phyloP scores from a whole-genome alignment of 2,329 filamentous ascomycete species.

The Fusarium foetens region DNA sequence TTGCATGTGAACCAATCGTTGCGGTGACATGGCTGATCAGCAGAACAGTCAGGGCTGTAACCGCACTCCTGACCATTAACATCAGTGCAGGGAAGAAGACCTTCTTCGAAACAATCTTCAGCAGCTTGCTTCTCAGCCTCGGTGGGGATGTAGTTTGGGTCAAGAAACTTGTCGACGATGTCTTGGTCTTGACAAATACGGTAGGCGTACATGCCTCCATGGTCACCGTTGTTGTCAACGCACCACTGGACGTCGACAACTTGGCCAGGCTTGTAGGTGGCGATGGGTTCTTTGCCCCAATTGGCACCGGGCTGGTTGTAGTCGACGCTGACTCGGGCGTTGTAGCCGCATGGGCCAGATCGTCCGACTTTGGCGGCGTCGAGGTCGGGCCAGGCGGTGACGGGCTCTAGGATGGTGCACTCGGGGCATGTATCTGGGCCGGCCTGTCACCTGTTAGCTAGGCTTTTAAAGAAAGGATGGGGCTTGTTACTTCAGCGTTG shows the following conservation, averaged over 20 bases:
- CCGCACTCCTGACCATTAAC: conserved; percentile 60
- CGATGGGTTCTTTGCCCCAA: conserved; percentile 58
- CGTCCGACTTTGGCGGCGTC: conserved; percentile 57
- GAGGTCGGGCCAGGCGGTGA: conserved; percentile 61
- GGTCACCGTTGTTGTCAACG: conserved; percentile 65
- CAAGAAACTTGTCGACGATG: conserved; percentile 61
- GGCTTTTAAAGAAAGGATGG: accelerated
- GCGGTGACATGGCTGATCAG: conserved; percentile 56
- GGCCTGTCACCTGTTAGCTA: conserved; percentile 46
- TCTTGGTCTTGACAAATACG: conserved; percentile 63
- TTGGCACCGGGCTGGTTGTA: conserved; percentile 59
- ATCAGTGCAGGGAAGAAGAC: conserved; percentile 60
- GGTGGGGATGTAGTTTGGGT: conserved; percentile 59
- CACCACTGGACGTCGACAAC: conserved; percentile 64
- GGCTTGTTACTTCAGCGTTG: conserved; percentile 3
- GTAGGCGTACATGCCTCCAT: conserved; percentile 67
- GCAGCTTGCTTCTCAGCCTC: conserved; percentile 63
- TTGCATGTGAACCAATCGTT: conserved; percentile 68
- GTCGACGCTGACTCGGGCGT: conserved; percentile 62
- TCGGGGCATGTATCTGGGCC: conserved; percentile 63
- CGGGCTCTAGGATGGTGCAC: conserved; percentile 65
- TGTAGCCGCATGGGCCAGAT: conserved; percentile 64
- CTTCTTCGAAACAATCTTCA: conserved; percentile 62
- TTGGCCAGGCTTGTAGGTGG: conserved; percentile 58
- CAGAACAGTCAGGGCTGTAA: conserved; percentile 59